Evolutionary conservation across 2,329 filamentous ascomycete genomes (phyloP).

Genomic region (Ophiostoma populinum): DNA sequence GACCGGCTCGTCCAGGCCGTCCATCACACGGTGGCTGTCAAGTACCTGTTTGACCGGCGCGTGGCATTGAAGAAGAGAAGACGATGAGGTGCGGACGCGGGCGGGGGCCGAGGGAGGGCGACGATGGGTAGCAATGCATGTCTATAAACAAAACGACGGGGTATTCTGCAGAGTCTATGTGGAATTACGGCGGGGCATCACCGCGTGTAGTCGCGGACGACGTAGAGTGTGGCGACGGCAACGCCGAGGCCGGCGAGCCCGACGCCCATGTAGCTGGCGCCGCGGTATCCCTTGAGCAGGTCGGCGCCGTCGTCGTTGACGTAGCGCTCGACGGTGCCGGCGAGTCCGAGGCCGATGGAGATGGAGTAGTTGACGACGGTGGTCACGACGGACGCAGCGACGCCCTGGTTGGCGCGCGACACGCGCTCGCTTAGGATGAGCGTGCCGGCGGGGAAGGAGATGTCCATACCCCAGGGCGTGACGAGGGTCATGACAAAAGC

Average conservation of each 20-base stretch:
- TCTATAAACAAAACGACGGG: neutral
- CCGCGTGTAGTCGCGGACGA: neutral
- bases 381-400: conserved; percentile 35
- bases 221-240: conserved; percentile 7
- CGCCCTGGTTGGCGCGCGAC: conserved; percentile 26
- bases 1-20: too few relatives aligned
- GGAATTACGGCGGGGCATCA: neutral
- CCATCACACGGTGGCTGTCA: too few relatives aligned
- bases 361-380: conserved; percentile 54
- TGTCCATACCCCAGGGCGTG: conserved; percentile 47
- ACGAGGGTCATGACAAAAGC: conserved; percentile 40
- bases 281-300: conserved; percentile 18
- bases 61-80: too few relatives aligned
- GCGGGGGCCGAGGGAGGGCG: too few relatives aligned
- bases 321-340: conserved; percentile 40
- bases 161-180: too few relatives aligned
- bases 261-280: conserved; percentile 22
- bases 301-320: conserved; percentile 15
- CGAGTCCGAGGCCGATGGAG: conserved; percentile 46
- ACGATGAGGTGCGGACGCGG: too few relatives aligned
- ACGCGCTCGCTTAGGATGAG: conserved; percentile 39
- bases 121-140: too few relatives aligned
- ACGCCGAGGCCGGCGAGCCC: conserved; percentile 20
- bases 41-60: too few relatives aligned
- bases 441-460: conserved; percentile 44